Percentiles rank a stretch among this genome's conserved stretches.
phyloP scores from a whole-genome alignment of 306 rosid species.

The Quercus engelmannii region DNA sequence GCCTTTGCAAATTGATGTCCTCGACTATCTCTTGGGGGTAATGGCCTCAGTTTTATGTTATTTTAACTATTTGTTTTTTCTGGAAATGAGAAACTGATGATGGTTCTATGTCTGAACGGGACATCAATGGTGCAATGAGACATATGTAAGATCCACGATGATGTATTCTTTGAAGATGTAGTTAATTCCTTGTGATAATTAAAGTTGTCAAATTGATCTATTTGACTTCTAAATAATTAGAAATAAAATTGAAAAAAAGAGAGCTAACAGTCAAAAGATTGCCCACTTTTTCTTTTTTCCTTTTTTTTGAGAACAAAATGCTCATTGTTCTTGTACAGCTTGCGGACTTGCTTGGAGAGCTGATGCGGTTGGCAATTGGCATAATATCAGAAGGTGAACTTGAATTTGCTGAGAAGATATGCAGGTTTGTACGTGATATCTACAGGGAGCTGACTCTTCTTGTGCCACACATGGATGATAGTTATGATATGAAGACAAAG shows the following conservation, averaged over 20 bases:
- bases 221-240: not conserved
- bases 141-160: not conserved
- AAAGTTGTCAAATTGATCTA: constrained; percentile 8
- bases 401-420: too few species aligned
- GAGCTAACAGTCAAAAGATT: not conserved
- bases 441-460: too few species aligned
- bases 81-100: not conserved
- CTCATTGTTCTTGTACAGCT: too few species aligned
- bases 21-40: constrained; percentile 95
- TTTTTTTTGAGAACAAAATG: too few species aligned
- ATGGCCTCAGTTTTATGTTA: constrained; percentile 10
- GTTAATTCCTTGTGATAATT: constrained; percentile 16
- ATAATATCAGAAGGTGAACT: too few species aligned
- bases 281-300: constrained; percentile 1
- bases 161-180: not conserved
- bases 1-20: constrained; percentile 85
- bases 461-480: too few species aligned
- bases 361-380: too few species aligned
- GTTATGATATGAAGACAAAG: too few species aligned
- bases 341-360: too few species aligned
- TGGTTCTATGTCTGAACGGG: not conserved
- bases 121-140: not conserved
- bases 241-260: not conserved
- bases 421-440: too few species aligned
- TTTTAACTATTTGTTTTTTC: not conserved